phyloP scores from a whole-genome alignment of 2,329 filamentous ascomycete genomes.

The Penicillium expansum region DNA sequence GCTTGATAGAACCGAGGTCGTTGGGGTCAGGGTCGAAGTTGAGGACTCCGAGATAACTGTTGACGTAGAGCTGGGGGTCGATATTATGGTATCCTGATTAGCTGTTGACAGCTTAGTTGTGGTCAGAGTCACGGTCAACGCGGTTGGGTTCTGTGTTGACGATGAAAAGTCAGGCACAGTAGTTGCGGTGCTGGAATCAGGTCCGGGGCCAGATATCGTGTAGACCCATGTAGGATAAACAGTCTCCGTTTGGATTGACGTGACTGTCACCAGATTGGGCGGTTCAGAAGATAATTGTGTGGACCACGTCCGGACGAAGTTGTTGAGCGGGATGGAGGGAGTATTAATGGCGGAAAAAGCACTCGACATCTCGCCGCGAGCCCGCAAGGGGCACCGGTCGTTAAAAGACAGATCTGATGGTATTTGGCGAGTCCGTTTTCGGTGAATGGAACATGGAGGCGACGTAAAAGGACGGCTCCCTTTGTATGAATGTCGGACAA shows the following conservation, averaged over 20 bases:
- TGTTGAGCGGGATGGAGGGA: not conserved
- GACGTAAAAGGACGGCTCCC: not conserved
- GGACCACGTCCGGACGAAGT: not conserved
- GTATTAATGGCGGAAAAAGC: not conserved
- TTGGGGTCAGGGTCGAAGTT: not conserved
- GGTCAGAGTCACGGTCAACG: not conserved
- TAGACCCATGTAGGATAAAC: slow-evolving; percentile 6
- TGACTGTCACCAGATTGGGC: not conserved
- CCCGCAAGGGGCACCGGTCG: not conserved
- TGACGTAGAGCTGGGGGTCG: not conserved
- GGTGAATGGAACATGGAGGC: slow-evolving; percentile 5
- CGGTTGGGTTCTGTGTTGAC: not conserved
- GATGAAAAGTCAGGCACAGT: not conserved
- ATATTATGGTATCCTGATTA: not conserved
- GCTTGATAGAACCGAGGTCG: not conserved
- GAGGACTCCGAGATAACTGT: not conserved
- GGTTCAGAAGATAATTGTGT: not conserved
- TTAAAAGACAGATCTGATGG: not conserved
- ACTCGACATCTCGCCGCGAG: slow-evolving; percentile 3
- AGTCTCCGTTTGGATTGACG: slow-evolving; percentile 4
- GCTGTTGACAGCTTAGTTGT: not conserved
- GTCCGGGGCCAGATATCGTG: not conserved
- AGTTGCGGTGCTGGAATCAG: not conserved
- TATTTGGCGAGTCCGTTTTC: not conserved
- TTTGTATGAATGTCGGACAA: slow-evolving; percentile 1